A percentile compares a stretch with the other conserved stretches of the same genome.
These are phyloP conservation scores for Chiua virens DNA, from an alignment of 768 basidiomycete species.

Conservation along the genomic window DNA sequence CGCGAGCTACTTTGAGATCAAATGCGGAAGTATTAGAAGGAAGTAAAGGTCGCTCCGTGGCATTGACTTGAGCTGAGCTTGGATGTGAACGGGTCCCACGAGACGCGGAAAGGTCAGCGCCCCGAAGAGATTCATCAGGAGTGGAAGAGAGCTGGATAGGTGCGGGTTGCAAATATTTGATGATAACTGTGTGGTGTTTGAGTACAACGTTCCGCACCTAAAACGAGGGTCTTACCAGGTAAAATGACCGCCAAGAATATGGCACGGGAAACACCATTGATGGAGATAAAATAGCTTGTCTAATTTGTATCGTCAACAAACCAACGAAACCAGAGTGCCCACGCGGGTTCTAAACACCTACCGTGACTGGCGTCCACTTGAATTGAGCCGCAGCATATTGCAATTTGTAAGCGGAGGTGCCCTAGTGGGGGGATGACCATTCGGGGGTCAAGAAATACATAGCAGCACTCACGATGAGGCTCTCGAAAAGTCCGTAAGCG, in stretches of 20 bases:
- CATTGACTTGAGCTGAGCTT: background rate
- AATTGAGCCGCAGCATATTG: constrained; percentile 65
- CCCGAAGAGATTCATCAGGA: constrained; percentile 19
- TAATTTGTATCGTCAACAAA: constrained; percentile 25
- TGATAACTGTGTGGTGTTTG: constrained; percentile 40
- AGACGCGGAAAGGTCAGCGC: background rate
- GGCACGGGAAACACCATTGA: constrained; percentile 53
- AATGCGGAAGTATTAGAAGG: constrained; percentile 46
- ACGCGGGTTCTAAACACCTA: constrained; percentile 28
- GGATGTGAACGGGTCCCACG: background rate
- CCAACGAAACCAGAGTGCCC: background rate
- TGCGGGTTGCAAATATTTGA: constrained; percentile 53
- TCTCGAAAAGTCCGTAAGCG: constrained; percentile 46
- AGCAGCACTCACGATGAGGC: constrained; percentile 44
- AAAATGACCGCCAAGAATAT: constrained; percentile 56
- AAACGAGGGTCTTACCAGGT: constrained; percentile 47
- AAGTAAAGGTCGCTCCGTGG: background rate
- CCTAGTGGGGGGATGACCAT: constrained; percentile 37
- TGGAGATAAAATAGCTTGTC: constrained; percentile 72
- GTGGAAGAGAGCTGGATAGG: constrained; percentile 15
- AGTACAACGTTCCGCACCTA: background rate
- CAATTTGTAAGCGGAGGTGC: constrained; percentile 54
- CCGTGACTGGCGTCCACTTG: constrained; percentile 65
- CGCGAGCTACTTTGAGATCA: constrained; percentile 66
- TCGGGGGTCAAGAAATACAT: background rate